A percentile compares a stretch with the other conserved stretches of the same genome.
Conservation (phyloP, 164 flowering plant species). For the Aristolochia californica region DNA sequence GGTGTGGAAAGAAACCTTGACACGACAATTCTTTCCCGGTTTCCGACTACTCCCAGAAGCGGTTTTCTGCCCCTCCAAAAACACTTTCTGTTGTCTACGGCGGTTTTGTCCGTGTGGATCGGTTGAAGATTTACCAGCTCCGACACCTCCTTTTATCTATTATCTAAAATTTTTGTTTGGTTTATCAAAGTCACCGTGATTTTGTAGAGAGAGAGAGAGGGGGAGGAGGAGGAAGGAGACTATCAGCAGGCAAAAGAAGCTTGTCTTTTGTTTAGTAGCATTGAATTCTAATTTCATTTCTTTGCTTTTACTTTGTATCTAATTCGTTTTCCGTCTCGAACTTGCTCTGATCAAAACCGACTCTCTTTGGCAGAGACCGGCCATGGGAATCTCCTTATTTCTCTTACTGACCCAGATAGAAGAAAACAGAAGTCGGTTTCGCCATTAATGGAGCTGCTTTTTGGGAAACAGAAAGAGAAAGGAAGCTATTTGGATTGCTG, state of each 20-base stretch:
- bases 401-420: neutral
- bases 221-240: neutral
- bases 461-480: conserved; percentile 10
- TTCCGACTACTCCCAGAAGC: neutral
- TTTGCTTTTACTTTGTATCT: neutral
- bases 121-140: conserved; percentile 1
- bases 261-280: conserved; percentile 37
- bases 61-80: neutral
- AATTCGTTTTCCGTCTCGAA: neutral
- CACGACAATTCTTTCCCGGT: neutral
- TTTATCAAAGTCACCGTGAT: neutral
- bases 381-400: conserved; percentile 12
- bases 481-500: conserved; percentile 2
- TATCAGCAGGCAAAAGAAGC: conserved; percentile 1
- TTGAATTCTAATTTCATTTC: conserved; percentile 21
- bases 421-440: conserved; percentile 16
- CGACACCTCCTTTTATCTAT: neutral
- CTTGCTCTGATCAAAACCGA: conserved; percentile 16
- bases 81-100: neutral
- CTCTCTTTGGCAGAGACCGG: conserved; percentile 12
- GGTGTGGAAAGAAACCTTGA: neutral
- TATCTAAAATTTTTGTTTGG: too few species aligned
- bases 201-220: neutral
- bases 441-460: conserved; percentile 32
- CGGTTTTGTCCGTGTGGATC: neutral